These are phyloP conservation scores for Sclerotinia nivalis DNA, from an alignment of 2,329 filamentous ascomycete species.

Conservation along the genomic window DNA sequence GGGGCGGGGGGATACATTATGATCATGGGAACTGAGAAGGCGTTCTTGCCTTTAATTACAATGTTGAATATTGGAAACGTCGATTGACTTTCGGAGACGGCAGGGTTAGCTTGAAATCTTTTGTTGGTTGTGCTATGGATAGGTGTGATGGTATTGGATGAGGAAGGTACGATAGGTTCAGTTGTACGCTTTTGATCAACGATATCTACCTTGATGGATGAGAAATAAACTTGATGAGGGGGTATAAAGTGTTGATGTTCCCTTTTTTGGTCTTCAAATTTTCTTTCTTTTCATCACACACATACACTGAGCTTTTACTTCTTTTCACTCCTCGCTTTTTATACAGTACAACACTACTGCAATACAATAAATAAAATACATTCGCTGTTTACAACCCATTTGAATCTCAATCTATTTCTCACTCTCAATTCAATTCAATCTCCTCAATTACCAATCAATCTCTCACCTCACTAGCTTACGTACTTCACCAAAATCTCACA, in stretches of 20 bases:
- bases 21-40: slow-evolving; percentile 3
- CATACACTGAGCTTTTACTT: background rate
- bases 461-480: background rate
- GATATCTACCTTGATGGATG: background rate
- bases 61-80: background rate
- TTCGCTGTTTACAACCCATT: background rate
- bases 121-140: background rate
- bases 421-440: background rate
- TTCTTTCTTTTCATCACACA: slow-evolving; percentile 2
- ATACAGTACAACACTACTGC: background rate
- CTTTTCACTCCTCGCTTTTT: background rate
- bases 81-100: background rate
- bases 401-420: background rate
- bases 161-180: background rate
- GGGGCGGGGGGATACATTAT: slow-evolving; percentile 4
- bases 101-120: background rate
- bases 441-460: background rate
- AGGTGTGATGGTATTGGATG: background rate
- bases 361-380: background rate
- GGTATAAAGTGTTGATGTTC: slow-evolving; percentile 4
- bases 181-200: background rate
- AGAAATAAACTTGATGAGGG: background rate
- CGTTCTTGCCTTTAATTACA: background rate
- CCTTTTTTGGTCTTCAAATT: background rate
- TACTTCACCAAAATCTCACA: background rate